Conservation (phyloP, 768 basidiomycete species). For the Cubamyces sp. region DNA sequence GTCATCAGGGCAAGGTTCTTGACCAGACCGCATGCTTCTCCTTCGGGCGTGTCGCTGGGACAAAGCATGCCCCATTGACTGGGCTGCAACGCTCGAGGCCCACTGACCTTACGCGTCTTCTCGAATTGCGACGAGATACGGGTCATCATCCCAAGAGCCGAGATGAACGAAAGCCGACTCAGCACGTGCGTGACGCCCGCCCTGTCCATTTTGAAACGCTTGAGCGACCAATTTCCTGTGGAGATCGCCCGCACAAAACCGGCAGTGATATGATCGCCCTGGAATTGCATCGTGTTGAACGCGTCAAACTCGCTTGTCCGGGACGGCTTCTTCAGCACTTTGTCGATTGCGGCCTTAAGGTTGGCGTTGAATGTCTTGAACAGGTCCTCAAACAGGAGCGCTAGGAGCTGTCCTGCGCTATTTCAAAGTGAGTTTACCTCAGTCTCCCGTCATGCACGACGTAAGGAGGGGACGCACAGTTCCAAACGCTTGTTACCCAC, state of each 20-base stretch:
- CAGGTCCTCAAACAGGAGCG: slow-evolving; percentile 94
- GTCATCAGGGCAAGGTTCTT: slow-evolving; percentile 99
- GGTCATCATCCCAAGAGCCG: slow-evolving; percentile 99
- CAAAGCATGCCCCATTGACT: slow-evolving; percentile 99
- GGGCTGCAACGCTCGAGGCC: slow-evolving; percentile 94
- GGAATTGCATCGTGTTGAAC: slow-evolving; percentile 91
- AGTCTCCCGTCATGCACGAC: background rate
- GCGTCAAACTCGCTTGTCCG: slow-evolving; percentile 95
- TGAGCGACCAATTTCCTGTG: slow-evolving; percentile 98
- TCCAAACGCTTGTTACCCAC: slow-evolving; percentile 99
- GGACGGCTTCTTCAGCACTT: slow-evolving; percentile 94
- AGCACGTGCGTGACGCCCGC: slow-evolving; percentile 98
- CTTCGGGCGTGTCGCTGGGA: slow-evolving; percentile 98
- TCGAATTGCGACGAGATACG: slow-evolving; percentile 98
- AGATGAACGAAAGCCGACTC: slow-evolving; percentile 93
- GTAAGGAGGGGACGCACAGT: slow-evolving; percentile 61
- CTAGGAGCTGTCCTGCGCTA: slow-evolving; percentile 94
- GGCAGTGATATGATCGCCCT: slow-evolving; percentile 93
- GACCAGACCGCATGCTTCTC: slow-evolving; percentile 97
- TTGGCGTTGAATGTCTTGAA: slow-evolving; percentile 99
- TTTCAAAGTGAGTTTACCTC: slow-evolving; percentile 13
- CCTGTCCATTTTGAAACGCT: slow-evolving; percentile 99
- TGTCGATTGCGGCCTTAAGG: slow-evolving; percentile 93
- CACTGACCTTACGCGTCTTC: slow-evolving; percentile 98
- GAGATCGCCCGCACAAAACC: slow-evolving; percentile 98